These are phyloP conservation scores for Prunus padus DNA, from an alignment of 306 rosid species.

Conservation along the genomic window DNA sequence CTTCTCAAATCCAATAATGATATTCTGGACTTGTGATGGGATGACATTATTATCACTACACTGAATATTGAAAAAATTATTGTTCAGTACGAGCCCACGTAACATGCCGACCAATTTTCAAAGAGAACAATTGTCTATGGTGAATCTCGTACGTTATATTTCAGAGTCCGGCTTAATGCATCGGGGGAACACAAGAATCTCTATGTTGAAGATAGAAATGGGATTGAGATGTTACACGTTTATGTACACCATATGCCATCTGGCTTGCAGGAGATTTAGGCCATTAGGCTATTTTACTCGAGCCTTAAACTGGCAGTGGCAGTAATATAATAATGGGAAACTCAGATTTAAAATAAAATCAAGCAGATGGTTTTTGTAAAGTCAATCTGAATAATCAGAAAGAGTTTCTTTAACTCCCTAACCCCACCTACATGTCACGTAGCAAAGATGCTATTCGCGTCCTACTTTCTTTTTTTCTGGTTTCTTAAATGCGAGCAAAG, in stretches of 20 bases:
- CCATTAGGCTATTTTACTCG: background rate
- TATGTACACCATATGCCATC: too few species aligned
- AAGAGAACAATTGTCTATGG: background rate
- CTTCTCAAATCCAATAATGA: background rate
- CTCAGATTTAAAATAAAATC: background rate
- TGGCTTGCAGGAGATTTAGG: too few species aligned
- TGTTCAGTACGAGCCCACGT: background rate
- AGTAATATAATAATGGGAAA: background rate
- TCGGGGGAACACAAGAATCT: background rate
- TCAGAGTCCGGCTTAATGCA: background rate
- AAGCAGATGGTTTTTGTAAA: conserved; percentile 18
- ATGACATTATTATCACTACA: background rate
- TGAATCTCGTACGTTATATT: background rate
- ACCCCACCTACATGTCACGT: conserved; percentile 47
- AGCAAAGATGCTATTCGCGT: conserved; percentile 52
- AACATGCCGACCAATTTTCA: background rate
- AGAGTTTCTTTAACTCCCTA: conserved; percentile 25
- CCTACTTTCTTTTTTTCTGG: background rate
- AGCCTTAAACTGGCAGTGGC: background rate
- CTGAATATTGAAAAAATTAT: background rate
- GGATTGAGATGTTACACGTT: too few species aligned
- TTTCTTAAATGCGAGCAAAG: conserved; percentile 22
- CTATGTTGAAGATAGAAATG: too few species aligned
- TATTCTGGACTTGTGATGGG: background rate
- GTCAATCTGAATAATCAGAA: conserved; percentile 33